Evolutionary conservation across 139 green algal genomes (phyloP), one percentile per base, ranked within the genome.

Genomic region (Ettlia oleoabundans): DNA sequence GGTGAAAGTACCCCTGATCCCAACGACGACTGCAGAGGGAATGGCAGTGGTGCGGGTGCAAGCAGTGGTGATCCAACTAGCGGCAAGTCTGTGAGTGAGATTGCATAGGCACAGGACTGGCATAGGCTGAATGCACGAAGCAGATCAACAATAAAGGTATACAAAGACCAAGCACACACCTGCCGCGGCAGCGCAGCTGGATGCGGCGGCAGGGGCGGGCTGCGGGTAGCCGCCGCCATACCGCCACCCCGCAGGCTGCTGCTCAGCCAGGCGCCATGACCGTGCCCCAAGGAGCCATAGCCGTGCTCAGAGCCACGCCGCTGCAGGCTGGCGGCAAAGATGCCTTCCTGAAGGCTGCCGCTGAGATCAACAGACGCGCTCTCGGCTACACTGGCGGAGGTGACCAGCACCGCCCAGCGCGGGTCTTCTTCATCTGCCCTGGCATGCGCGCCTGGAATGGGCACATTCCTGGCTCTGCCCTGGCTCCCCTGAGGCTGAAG

Each of bases 241-340:
- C 55, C 55, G 18, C 55, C 55, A n/a, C 55, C 18, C 55, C 33
- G 65, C 35, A 51, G 53, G 37, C 73, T 80, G 73, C 73, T 67
- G 52, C 30, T 52, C 35, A 80, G 73, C 73, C 73, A 80, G 24
- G 73, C 73, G 2, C 73, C 73, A 10, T 80, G 72, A 22, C 72
- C 72, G 13, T 75, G 37, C 13, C 67, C 41, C 33, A 30, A 30
- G 69, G 58, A 53, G 52, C 52, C 58, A 10, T 80, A 69, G 4
- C 42, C 43, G 26, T 78, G 47, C 6, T 65, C 71, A 6, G 71
- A 51, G 73, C 15, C 13, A 26, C 51, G 33, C 2, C 53, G 73
- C 52, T 53, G 73, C 35, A 69, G 35, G 73, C 53, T 80, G 73
- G 7, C 18, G 33, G 42, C 8, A 35, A 80, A 80, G 32, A 80